Conservation (phyloP, 2,329 filamentous ascomycete genomes). For the Camillea tinctor region DNA sequence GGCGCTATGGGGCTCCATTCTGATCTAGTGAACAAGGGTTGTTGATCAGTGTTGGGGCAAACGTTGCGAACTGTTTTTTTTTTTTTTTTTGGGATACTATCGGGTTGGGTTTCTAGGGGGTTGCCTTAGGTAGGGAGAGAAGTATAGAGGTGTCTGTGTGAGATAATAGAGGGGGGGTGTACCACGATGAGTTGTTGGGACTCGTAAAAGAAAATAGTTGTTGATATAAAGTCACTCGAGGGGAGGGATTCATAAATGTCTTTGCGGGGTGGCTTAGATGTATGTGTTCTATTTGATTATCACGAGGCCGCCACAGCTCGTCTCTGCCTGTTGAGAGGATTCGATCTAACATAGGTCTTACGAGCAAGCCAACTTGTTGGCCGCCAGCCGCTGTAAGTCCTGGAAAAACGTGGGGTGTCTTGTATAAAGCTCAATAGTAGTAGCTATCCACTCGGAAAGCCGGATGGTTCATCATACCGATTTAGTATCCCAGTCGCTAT, state of each 20-base stretch:
- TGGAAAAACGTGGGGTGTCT: not conserved
- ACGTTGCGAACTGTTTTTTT: too few relatives aligned
- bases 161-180: too few relatives aligned
- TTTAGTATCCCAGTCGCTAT: constrained; percentile 2
- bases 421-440: not conserved
- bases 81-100: not conserved
- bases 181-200: not conserved
- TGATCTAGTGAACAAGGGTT: constrained; percentile 21
- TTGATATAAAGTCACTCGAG: not conserved
- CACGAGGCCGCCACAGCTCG: not conserved
- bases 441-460: not conserved
- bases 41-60: not conserved
- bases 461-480: not conserved
- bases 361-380: not conserved
- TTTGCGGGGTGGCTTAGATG: not conserved
- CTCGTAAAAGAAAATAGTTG: not conserved
- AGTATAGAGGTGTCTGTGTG: not conserved
- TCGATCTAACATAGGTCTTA: not conserved
- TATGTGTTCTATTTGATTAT: not conserved
- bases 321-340: not conserved
- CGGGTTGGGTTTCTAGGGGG: too few relatives aligned
- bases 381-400: not conserved
- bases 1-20: constrained; percentile 34
- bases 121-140: too few relatives aligned
- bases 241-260: not conserved